These are phyloP conservation scores for Colletotrichum limetticola DNA, from an alignment of 2,329 filamentous ascomycete species.

Conservation along the genomic window DNA sequence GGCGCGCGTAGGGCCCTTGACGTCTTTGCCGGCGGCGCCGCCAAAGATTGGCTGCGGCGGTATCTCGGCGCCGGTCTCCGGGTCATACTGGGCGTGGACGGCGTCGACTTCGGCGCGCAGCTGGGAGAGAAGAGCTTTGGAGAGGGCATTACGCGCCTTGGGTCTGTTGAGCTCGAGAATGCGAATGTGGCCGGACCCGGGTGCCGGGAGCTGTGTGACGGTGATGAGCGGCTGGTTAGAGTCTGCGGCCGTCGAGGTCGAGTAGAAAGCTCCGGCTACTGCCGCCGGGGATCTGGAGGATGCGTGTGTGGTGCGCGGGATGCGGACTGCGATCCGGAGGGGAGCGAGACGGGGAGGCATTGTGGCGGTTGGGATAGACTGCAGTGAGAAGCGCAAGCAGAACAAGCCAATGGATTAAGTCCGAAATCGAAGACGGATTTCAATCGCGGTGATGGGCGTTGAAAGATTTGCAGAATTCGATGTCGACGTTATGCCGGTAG, in stretches of 20 bases:
- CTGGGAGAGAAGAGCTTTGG: constrained; percentile 76
- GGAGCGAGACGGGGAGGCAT: constrained; percentile 47
- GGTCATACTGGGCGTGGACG: constrained; percentile 72
- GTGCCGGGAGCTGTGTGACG: constrained; percentile 79
- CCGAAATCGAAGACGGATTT: neutral
- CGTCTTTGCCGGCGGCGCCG: constrained; percentile 54
- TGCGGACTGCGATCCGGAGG: constrained; percentile 35
- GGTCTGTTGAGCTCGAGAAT: constrained; percentile 90
- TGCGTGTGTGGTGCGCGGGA: constrained; percentile 28
- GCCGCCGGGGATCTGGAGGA: neutral
- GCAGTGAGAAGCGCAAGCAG: neutral
- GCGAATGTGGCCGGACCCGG: constrained; percentile 84
- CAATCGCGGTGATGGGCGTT: neutral
- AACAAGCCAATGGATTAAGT: neutral
- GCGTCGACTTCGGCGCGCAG: constrained; percentile 78
- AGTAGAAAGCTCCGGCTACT: constrained; percentile 46
- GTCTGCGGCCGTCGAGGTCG: constrained; percentile 54
- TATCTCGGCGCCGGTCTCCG: constrained; percentile 61
- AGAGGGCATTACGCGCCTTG: constrained; percentile 89
- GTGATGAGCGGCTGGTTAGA: constrained; percentile 66
- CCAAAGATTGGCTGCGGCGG: constrained; percentile 53
- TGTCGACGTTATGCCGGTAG: neutral
- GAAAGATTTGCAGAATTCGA: neutral
- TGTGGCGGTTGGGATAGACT: neutral
- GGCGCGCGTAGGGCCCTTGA: constrained; percentile 75